Base-by-base conservation (phyloP, 2,329 filamentous ascomycete genomes). In the Leptosphaerulina australis region DNA sequence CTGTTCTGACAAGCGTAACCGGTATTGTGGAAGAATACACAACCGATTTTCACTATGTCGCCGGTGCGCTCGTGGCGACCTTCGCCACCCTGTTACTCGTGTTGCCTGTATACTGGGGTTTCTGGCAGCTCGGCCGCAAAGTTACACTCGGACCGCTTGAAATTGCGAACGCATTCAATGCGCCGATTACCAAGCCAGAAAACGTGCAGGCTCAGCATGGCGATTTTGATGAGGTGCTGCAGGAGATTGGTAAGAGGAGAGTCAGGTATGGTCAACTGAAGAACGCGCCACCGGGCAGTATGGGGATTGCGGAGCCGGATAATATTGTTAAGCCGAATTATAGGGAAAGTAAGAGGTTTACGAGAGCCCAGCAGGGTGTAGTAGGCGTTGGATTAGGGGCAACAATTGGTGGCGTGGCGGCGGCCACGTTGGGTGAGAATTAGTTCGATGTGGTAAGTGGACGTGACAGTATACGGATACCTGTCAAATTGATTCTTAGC, bases 101-200 rank as follows among this genome's bases (percentile, higher is more conserved):
- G 0, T 51, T 70, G 1, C 66, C 69, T n/a, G 62, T 64, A 1
- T 72, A 68, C 59, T 72, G 59, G 59, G 66, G 67, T 12, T 73
- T 66, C 60, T 72, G 69, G 70, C 55, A 71, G 25, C 64, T 72
- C 0, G 69, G 69, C 1, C 66, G 70, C 38, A 64, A 68, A 29
- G 68, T 72, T 7, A 67, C 69, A 4, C 57, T 73, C 0, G 63
- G 63, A 11, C 70, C 70, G 5, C 62, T 73, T 1, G 69, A 72
- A 39, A 73, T 73, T 24, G 67, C 68, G 1, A 63, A 70, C 17
- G 69, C 68, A 1, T 72, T 72, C 43, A 63, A 63, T 2, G 67
- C 69, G 11, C 60, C 62, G 4, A 57, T 60, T 26, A 55, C 63
- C 33, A 44, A 50, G 18, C 62, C 62, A 0, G 56, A 57, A 1